These are phyloP conservation scores for Mortierella sp. DNA, from an alignment of 371 early-diverging fungal genomes.

Conservation along the genomic window DNA sequence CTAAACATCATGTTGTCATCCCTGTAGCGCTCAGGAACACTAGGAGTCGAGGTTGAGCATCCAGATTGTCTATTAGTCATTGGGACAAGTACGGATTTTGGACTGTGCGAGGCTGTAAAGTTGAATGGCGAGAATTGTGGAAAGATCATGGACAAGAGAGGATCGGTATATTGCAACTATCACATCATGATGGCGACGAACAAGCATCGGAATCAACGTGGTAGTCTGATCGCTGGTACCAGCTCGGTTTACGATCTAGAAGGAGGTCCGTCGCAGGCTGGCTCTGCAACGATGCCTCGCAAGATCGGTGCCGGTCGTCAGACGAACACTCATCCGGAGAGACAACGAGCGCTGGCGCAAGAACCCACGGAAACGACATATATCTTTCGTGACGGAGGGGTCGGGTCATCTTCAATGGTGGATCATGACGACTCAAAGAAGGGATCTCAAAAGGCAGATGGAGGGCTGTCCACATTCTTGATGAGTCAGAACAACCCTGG, in stretches of 20 bases:
- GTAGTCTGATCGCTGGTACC: conserved; percentile 41
- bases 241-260: conserved; percentile 46
- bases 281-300: not conserved
- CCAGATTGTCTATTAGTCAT: conserved; percentile 32
- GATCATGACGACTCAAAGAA: conserved; percentile 14
- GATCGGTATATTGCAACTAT: conserved; percentile 27
- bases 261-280: conserved; percentile 5
- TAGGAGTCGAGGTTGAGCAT: conserved; percentile 40
- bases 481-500: conserved; percentile 53
- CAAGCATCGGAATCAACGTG: conserved; percentile 42
- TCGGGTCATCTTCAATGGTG: conserved; percentile 27
- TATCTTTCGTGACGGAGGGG: conserved; percentile 38
- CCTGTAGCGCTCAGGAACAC: conserved; percentile 20
- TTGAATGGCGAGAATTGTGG: conserved; percentile 36
- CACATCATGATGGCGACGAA: conserved; percentile 47
- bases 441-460: conserved; percentile 4
- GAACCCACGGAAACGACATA: conserved; percentile 26
- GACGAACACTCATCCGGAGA: not conserved
- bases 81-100: conserved; percentile 31
- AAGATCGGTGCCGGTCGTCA: conserved; percentile 2
- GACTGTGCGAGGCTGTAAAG: conserved; percentile 43
- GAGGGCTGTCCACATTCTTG: conserved; percentile 24
- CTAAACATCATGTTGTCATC: not conserved
- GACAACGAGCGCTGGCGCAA: conserved; percentile 2
- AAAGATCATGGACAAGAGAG: conserved; percentile 27